Conservation (phyloP, 768 basidiomycete genomes). For the Termitomyces sp. region DNA sequence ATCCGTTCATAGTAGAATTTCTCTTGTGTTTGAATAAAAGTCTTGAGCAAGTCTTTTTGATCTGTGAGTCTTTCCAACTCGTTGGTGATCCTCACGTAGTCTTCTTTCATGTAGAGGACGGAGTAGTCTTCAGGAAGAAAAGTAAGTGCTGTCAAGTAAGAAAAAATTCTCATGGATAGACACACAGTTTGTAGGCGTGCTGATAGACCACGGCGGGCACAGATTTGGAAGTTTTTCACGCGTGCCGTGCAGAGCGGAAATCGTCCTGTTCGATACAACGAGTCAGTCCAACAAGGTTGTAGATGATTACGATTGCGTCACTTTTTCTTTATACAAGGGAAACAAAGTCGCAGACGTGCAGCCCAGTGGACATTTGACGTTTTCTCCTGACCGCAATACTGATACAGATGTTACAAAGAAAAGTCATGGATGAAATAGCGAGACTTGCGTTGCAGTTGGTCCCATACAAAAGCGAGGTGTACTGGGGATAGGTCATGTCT, state of each 20-base stretch:
- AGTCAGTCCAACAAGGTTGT: not conserved
- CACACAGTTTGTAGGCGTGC: not conserved
- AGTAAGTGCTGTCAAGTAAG: not conserved
- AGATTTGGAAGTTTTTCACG: not conserved
- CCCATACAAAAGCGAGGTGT: constrained; percentile 32
- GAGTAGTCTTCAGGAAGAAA: not conserved
- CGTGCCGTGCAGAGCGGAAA: not conserved
- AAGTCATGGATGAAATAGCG: not conserved
- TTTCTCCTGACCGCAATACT: constrained; percentile 11
- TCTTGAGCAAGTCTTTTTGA: not conserved
- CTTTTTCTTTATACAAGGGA: not conserved
- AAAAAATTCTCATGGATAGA: not conserved
- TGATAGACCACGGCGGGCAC: not conserved
- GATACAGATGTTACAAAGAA: not conserved
- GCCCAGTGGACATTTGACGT: constrained; percentile 16
- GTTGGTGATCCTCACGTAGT: not conserved
- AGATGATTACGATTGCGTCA: not conserved
- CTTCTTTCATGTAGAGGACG: constrained; percentile 1
- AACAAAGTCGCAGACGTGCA: constrained; percentile 16
- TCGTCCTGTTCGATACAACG: not conserved
- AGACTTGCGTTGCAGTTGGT: constrained; percentile 28
- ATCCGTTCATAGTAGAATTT: not conserved
- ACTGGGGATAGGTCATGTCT: constrained; percentile 28
- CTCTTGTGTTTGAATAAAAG: not conserved
- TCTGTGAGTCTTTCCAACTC: not conserved